These are phyloP conservation scores for Strigomonas culicis DNA, from an alignment of 208 protist genomes.

Conservation along the genomic window DNA sequence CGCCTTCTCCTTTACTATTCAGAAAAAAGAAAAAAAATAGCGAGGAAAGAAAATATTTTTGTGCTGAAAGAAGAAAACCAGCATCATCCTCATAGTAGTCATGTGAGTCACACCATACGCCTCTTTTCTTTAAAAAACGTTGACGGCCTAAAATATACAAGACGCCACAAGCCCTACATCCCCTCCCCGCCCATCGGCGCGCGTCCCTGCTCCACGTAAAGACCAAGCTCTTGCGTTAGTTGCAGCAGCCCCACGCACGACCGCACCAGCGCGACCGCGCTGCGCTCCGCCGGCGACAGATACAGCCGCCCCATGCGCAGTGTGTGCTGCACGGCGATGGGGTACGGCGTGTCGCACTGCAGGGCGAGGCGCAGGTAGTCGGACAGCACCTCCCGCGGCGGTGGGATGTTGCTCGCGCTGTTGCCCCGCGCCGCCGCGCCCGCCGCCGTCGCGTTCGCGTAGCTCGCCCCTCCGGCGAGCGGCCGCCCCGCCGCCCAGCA, in stretches of 20 bases:
- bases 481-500: too few relatives aligned
- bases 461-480: background rate
- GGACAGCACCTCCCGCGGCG: slow-evolving; percentile 57
- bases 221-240: slow-evolving; percentile 44
- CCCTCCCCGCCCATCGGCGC: background rate
- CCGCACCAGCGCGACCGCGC: slow-evolving; percentile 54
- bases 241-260: slow-evolving; percentile 47
- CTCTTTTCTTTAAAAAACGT: slow-evolving; percentile 7
- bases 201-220: slow-evolving; percentile 36
- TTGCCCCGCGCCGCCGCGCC: background rate
- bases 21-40: background rate
- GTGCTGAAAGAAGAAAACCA: background rate
- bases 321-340: slow-evolving; percentile 68
- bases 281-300: slow-evolving; percentile 62
- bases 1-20: background rate
- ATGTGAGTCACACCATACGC: background rate
- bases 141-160: background rate
- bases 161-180: background rate
- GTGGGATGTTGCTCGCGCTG: background rate
- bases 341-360: slow-evolving; percentile 40
- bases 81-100: background rate
- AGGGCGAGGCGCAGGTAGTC: slow-evolving; percentile 72
- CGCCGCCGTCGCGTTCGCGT: background rate
- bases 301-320: slow-evolving; percentile 69
- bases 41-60: background rate